Evolutionary conservation across 2,329 filamentous ascomycete species (phyloP).

Genomic region (Fusarium sp.): DNA sequence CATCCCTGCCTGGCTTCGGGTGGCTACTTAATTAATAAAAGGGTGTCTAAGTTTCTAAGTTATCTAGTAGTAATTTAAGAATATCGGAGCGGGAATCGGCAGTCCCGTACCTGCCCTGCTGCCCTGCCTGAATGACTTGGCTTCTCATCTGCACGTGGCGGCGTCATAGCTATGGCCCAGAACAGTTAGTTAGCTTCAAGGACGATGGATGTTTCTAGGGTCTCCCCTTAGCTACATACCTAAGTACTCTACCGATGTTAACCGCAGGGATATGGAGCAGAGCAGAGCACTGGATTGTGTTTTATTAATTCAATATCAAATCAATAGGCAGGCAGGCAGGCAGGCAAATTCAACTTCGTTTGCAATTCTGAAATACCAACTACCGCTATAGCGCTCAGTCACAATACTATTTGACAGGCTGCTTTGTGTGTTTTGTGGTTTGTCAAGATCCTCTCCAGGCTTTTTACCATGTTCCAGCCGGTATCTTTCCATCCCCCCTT

Average conservation of each 20-base stretch:
- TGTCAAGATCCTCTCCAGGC: background rate
- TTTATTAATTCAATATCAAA: background rate
- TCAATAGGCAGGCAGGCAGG: too few relatives aligned
- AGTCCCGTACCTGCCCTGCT: constrained; percentile 27
- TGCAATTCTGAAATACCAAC: background rate
- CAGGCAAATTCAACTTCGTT: background rate
- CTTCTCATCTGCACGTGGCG: constrained; percentile 35
- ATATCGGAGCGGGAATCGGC: constrained; percentile 41
- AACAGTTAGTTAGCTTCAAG: constrained; percentile 7
- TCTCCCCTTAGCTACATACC: background rate
- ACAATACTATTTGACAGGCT: background rate
- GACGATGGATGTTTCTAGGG: background rate
- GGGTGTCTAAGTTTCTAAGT: background rate
- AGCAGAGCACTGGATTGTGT: background rate
- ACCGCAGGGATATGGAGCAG: constrained; percentile 17
- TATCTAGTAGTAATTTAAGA: background rate
- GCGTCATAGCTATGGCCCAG: constrained; percentile 40
- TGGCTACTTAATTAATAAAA: background rate
- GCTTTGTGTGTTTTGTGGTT: background rate
- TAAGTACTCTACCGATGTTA: constrained; percentile 40
- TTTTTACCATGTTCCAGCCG: background rate
- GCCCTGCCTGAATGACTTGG: constrained; percentile 36
- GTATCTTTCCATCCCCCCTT: background rate
- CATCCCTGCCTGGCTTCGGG: background rate
- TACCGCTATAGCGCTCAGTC: background rate